Evolutionary conservation across 225 moss, liverwort and hornwort genomes (phyloP).

Genomic region (Pleurozium schreberi): DNA sequence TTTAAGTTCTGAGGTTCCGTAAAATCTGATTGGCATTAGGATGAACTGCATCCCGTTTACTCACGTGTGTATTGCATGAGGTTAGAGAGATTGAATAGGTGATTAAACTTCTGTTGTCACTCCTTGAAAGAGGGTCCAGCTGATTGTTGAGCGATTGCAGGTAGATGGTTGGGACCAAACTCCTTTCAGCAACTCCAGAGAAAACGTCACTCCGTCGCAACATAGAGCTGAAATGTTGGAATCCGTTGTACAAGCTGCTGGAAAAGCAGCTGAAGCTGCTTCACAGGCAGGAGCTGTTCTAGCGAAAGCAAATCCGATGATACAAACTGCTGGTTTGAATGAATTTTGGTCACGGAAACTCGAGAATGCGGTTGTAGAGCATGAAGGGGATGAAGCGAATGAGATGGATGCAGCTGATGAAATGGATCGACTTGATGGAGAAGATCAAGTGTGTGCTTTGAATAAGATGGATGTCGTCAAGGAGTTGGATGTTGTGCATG

Average conservation of each 20-base stretch:
- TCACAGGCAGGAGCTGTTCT: constrained; percentile 74
- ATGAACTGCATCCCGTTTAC: background rate
- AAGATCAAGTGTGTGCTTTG: background rate
- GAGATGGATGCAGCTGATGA: constrained; percentile 8
- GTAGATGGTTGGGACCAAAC: constrained; percentile 6
- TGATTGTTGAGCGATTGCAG: constrained; percentile 31
- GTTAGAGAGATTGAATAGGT: background rate
- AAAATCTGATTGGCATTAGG: background rate
- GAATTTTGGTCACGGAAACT: constrained; percentile 30
- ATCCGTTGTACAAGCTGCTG: constrained; percentile 80
- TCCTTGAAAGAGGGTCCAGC: background rate
- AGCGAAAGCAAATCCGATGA: constrained; percentile 50
- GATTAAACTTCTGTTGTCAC: background rate
- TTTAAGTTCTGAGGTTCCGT: background rate
- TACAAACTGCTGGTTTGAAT: constrained; percentile 14
- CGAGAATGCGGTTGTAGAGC: background rate
- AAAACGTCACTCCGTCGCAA: constrained; percentile 25
- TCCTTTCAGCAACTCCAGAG: constrained; percentile 36
- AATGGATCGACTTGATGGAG: constrained; percentile 2
- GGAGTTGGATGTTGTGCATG: constrained; percentile 2
- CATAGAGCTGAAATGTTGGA: constrained; percentile 47
- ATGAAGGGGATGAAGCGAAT: constrained; percentile 2
- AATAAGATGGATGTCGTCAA: background rate
- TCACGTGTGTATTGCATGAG: background rate
- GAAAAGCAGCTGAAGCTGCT: constrained; percentile 87